Percentiles rank a stretch among this genome's conserved stretches.
phyloP scores from a whole-genome alignment of 768 basidiomycete species.

The Termitomyces titanicus region DNA sequence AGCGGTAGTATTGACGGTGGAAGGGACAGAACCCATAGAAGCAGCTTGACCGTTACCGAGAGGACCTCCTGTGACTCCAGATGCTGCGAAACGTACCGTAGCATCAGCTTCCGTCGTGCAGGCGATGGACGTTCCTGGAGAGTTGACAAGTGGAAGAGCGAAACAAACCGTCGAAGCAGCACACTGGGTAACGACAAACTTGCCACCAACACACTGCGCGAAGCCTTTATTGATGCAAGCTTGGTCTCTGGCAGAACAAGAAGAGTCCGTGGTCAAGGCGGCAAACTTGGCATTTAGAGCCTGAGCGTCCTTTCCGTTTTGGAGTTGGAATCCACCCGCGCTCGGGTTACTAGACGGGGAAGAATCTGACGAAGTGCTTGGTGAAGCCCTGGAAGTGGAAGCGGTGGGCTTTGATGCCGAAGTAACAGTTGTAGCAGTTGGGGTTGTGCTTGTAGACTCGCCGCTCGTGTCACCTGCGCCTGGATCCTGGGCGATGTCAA shows the following conservation, averaged over 20 bases:
- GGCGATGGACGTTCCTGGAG: constrained; percentile 36
- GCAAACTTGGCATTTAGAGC: constrained; percentile 37
- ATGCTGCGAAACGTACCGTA: constrained; percentile 29
- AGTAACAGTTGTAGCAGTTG: not conserved
- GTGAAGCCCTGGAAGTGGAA: constrained; percentile 12
- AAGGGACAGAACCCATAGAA: not conserved
- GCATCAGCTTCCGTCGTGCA: constrained; percentile 37
- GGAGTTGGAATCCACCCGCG: constrained; percentile 21
- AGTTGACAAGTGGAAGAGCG: constrained; percentile 42
- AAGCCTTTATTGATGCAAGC: constrained; percentile 43
- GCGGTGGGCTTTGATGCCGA: not conserved
- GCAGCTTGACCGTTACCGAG: constrained; percentile 10
- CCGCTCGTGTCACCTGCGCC: constrained; percentile 21
- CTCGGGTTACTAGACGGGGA: too few relatives aligned
- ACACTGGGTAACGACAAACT: constrained; percentile 28
- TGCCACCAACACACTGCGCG: constrained; percentile 47
- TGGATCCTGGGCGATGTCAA: constrained; percentile 30
- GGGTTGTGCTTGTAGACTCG: not conserved
- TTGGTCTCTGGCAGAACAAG: constrained; percentile 36
- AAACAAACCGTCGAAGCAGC: constrained; percentile 28
- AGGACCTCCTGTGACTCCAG: constrained; percentile 29
- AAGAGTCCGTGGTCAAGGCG: constrained; percentile 30
- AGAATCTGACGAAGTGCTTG: not conserved
- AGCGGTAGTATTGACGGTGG: constrained; percentile 14
- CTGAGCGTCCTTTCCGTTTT: constrained; percentile 37